Conservation (phyloP, 208 protist genomes). For the Crithidia acanthocephali region DNA sequence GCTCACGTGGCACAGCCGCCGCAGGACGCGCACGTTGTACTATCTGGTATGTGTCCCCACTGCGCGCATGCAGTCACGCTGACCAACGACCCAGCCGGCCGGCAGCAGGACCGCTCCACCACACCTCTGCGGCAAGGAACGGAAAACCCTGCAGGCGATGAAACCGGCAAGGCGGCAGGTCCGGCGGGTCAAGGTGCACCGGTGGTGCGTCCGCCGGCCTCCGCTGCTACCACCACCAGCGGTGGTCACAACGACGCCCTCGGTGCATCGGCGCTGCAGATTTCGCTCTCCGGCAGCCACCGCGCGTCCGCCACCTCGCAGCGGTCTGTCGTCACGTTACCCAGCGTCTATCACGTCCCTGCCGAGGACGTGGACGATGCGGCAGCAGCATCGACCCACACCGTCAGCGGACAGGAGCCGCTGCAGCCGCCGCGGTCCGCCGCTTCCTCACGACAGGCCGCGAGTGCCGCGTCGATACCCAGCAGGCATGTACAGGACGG, state of each 20-base stretch:
- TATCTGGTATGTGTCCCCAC: slow-evolving; percentile 19
- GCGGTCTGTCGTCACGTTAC: background rate
- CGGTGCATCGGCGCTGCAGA: background rate
- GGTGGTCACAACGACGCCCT: no score
- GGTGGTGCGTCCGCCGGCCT: no score
- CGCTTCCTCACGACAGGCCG: no score
- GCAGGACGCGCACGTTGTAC: background rate
- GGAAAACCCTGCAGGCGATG: no score
- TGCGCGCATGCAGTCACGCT: slow-evolving; percentile 17
- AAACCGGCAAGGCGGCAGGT: no score
- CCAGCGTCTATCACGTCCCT: background rate
- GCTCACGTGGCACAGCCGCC: background rate
- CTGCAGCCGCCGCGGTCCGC: no score
- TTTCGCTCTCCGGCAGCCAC: slow-evolving; percentile 5
- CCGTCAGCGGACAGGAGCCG: no score
- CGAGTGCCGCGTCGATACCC: no score
- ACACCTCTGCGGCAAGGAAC: background rate
- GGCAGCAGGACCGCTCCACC: background rate
- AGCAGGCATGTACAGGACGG: no score
- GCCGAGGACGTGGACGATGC: background rate
- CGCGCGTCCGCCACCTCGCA: slow-evolving; percentile 1
- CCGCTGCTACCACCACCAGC: background rate
- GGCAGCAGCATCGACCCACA: background rate
- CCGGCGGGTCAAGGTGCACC: no score
- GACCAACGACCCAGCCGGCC: background rate